These are phyloP conservation scores for Musa balbisiana DNA, from an alignment of 202 grass and related monocot genomes.

Conservation along the genomic window DNA sequence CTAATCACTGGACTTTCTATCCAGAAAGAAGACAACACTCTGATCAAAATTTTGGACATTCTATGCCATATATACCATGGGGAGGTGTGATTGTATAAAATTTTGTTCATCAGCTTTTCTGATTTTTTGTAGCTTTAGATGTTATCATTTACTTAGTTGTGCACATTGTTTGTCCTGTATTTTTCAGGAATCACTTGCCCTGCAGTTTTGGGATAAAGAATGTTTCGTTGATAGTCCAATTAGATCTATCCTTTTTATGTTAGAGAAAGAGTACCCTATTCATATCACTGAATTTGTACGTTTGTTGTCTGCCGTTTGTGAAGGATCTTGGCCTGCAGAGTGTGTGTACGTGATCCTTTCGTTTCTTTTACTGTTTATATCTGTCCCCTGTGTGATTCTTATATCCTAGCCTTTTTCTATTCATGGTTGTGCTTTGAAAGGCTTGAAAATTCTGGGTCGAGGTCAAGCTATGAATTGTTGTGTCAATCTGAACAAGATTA, in stretches of 20 bases:
- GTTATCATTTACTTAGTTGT: not conserved
- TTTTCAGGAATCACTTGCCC: constrained; percentile 74
- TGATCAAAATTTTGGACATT: constrained; percentile 59
- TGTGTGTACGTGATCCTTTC: constrained; percentile 62
- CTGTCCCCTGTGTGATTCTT: not conserved
- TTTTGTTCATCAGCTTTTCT: not conserved
- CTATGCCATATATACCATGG: constrained; percentile 60
- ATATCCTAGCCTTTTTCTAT: no score
- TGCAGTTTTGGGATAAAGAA: constrained; percentile 96
- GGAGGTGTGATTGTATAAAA: constrained; percentile 40
- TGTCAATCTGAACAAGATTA: not conserved
- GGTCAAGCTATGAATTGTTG: not conserved
- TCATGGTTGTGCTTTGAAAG: not conserved
- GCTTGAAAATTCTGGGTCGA: not conserved
- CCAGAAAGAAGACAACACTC: constrained; percentile 52
- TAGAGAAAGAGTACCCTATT: constrained; percentile 85
- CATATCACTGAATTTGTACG: constrained; percentile 48
- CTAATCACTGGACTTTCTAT: constrained; percentile 20
- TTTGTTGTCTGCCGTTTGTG: constrained; percentile 79
- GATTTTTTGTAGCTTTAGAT: not conserved
- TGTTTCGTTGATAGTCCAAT: constrained; percentile 87
- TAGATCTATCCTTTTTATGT: constrained; percentile 74
- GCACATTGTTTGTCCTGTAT: constrained; percentile 3
- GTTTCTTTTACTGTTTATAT: constrained; percentile 10
- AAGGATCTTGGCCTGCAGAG: constrained; percentile 77